A percentile compares a stretch with the other conserved stretches of the same genome.
Evolutionary conservation across 371 early-diverging fungal genomes (phyloP).

Genomic region (Actinomortierella wolfii): DNA sequence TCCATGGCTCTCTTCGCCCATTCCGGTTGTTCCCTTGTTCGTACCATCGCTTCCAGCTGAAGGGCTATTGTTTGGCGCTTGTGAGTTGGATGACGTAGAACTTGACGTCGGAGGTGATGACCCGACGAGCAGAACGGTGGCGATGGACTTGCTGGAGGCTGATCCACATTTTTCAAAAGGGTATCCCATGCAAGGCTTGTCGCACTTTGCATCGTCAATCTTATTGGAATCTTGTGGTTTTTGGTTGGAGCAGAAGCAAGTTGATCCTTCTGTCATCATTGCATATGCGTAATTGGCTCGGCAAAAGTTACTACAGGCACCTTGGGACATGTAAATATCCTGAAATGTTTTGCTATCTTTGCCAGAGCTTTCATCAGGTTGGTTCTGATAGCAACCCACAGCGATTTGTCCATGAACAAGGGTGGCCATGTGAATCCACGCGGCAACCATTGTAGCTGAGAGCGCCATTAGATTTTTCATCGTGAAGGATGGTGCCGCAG

Average conservation of each 20-base stretch:
- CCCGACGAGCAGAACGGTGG: slow-evolving; percentile 31
- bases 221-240: slow-evolving; percentile 3
- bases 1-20: too few species aligned
- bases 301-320: slow-evolving; percentile 19
- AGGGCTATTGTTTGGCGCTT: neutral
- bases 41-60: too few species aligned
- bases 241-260: slow-evolving; percentile 16
- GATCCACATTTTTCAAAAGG: slow-evolving; percentile 38
- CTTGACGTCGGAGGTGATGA: neutral
- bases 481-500: slow-evolving; percentile 16
- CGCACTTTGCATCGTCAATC: slow-evolving; percentile 14
- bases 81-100: neutral
- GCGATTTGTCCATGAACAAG: slow-evolving; percentile 22
- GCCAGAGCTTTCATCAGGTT: slow-evolving; percentile 16
- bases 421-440: neutral
- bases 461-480: slow-evolving; percentile 6
- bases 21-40: too few species aligned
- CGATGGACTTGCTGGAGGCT: slow-evolving; percentile 9
- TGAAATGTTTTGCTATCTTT: slow-evolving; percentile 4
- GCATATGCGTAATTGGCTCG: slow-evolving; percentile 15
- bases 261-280: slow-evolving; percentile 8
- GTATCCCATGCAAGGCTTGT: slow-evolving; percentile 26
- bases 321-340: slow-evolving; percentile 41
- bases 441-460: neutral
- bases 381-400: slow-evolving; percentile 30